Evolutionary conservation across 306 rosid genomes (phyloP).

Genomic region (Vicia sativa): DNA sequence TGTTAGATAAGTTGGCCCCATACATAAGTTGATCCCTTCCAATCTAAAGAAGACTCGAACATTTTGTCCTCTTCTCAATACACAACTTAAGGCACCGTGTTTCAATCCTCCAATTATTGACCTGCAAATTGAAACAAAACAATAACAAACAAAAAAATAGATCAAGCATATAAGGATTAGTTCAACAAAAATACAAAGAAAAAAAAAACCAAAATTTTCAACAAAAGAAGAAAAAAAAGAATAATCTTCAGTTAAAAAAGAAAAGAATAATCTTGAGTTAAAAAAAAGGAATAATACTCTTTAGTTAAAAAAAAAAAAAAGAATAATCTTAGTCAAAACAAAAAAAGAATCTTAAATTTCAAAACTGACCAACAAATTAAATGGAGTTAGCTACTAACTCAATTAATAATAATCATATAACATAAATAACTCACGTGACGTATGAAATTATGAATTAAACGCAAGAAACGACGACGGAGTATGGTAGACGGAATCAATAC

Average conservation of each 20-base stretch:
- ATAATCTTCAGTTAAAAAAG: background rate
- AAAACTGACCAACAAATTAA: background rate
- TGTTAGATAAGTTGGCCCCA: constrained; percentile 9
- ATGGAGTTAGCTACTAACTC: background rate
- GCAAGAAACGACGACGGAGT: constrained; percentile 3
- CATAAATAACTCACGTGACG: background rate
- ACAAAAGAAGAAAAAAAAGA: background rate
- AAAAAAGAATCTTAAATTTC: too few relatives aligned
- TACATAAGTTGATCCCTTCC: constrained; percentile 1
- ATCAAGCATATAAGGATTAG: background rate
- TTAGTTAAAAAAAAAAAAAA: background rate
- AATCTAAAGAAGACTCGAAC: constrained; percentile 33
- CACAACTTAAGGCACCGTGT: constrained; percentile 4
- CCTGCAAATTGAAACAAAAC: constrained; percentile 46
- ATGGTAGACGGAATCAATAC: constrained; percentile 29
- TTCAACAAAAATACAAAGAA: constrained; percentile 12
- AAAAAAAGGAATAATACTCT: background rate
- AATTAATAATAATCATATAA: background rate
- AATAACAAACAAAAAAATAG: background rate
- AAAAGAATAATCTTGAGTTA: background rate
- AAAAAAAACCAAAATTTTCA: background rate
- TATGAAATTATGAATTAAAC: background rate
- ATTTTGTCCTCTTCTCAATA: constrained; percentile 21
- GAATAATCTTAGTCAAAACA: background rate
- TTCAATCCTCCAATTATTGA: constrained; percentile 15